Base-by-base conservation (phyloP, 352 stramenopile species). In the Phytophthora europaea region DNA sequence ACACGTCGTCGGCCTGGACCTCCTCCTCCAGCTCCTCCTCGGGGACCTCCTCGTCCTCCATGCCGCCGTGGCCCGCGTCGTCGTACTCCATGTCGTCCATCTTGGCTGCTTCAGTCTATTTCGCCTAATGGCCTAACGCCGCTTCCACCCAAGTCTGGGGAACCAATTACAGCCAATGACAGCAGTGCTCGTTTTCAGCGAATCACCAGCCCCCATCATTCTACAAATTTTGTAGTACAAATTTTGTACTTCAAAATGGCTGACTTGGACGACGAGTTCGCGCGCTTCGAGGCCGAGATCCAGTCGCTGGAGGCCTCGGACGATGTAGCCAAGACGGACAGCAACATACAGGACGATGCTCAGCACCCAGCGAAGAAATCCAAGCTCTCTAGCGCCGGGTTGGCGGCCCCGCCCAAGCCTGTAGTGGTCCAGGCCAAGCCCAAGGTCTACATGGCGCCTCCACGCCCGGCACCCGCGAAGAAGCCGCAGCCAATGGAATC, bases 51-150 rank as follows among this genome's bases (percentile, higher is more conserved):
- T 96, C 89, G 63, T 96, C 86, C 55, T 96, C 89, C 63, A 95
- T 92, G 23, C 94, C 89, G 79, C 89, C 83, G 79, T 84, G 76
- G 50, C 73, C 84, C 3, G 79, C 89, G 77, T 94, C 85, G 73
- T 96, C 89, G 62, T 94, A 94, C 36, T 96, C 89, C 83, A 91
- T 91, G 76, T 96, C 89, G 77, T 96, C 89, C 89, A 96, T 96
- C 33, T 59, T 67, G 12, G 20, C 55, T 56, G 36, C 22, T 36
- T 43, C 8, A n/a, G 16, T 64, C 43, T 22, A 34, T 51, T 33
- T 60, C 53, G 51, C 12, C 31, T 23, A 68, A 65, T 60, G 9
- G 13, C 13, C 13, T 4, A 5, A 7, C 54, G 40, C n/a, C 57
- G 63, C 70, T 70, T 71, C 73, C 73, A 80, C 34, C 51, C 73